Base-by-base conservation (phyloP, 345 rosid species). In the Kandelia obovata region DNA sequence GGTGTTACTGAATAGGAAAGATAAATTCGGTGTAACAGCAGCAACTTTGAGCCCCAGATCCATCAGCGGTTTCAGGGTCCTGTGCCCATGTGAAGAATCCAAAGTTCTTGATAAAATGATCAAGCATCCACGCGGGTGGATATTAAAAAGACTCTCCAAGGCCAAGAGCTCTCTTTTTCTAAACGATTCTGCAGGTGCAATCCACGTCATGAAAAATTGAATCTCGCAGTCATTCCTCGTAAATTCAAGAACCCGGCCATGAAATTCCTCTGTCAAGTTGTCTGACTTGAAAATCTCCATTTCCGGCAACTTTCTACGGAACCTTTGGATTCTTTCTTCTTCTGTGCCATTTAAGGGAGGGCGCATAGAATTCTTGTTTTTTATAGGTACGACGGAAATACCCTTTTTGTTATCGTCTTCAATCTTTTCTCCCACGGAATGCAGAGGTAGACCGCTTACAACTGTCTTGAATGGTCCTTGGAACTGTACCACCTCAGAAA, bases 171-270 rank as follows among this genome's bases (percentile, higher is more conserved):
- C 96, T 58, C 94, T 81, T 10, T 73, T 78, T 13, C 87, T 84
- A n/a, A 87, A 91, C 5, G 68, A 72, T 5, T 61, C 72, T 1
- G 78, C 94, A 6, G 87, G 81, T 11, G 97, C 85, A 70, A 93
- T 84, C 97, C 96, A 91, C 52, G 91, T 89, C 98, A 91, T 88
- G 85, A 84, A 93, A 74, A 89, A 81, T 71, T 77, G 83, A 58
- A 83, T 75, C 27, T 78, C 84, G 25, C 97, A 93, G 6, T 64
- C 58, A 1, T 78, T 58, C 68, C 73, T 53, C 43, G 89, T 82
- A 75, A 89, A 86, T 17, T 81, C 66, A 19, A 79, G 55, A 70
- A 84, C 81, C 23, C 91, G 83, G 6, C 77, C 69, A 8, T 85
- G 89, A 64, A 91, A 93, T 66, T 73, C 65, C 78, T 61, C 35